Base-by-base conservation (phyloP, 2,329 filamentous ascomycete species). In the Exophiala sp. region DNA sequence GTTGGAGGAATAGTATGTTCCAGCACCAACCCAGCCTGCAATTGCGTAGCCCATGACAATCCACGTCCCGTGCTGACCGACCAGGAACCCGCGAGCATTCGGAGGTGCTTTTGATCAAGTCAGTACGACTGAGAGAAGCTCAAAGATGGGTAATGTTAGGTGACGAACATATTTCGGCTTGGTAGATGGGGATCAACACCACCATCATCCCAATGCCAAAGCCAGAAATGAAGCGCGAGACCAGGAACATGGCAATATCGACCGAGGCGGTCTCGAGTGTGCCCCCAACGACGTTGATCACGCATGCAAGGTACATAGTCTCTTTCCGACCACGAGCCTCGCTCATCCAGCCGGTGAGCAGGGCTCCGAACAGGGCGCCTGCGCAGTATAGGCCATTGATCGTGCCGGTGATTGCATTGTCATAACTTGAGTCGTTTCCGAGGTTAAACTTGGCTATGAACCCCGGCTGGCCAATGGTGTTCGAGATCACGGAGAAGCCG, bases 391-490 rank as follows among this genome's bases (percentile, higher is more conserved):
- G 39, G 16, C 54, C 58, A 46, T 57, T 60, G 54, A 60, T 60
- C 11, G 55, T 53, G n/a, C 58, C 58, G 21, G 50, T 59, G 24
- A 79, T 78, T 5, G 71, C 72, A 6, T 72, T 68, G 0, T 76
- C 76, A 1, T 60, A 58, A 41, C 46, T 41, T 4, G 50, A 49
- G 39, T 54, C 43, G 16, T 49, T 52, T 32, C 50, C 49, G 24
- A 80, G 69, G 40, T 75, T 60, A 61, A 80, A 79, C 64, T 73
- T 79, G 14, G 63, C 55, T 60, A 77, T 80, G 75, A 76, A 80
- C 57, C 76, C 76, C 3, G 77, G 75, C 50, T 80, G 76, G 7
- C 78, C 78, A 48, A 80, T 78, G 12, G 77, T 80, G 52, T 74
- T 77, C 36, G 72, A 69, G 35, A 80, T 79, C 35, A 79, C 72